These are phyloP conservation scores for Oryza nivara DNA, from an alignment of 176 grass and related monocot species.

Conservation along the genomic window DNA sequence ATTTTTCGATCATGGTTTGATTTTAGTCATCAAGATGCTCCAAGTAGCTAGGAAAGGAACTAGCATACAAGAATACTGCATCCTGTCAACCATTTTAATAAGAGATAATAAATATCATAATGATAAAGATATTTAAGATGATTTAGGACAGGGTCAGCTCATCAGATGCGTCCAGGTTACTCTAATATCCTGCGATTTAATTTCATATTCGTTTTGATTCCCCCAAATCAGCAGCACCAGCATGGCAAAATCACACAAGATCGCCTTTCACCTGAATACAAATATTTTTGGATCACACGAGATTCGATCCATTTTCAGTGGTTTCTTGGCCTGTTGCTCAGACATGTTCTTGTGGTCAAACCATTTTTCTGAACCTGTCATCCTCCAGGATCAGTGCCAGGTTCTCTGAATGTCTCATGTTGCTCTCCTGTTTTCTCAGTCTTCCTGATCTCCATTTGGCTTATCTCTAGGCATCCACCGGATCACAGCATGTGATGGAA, in stretches of 20 bases:
- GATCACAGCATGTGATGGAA: slow-evolving; percentile 21
- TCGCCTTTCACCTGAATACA: background rate
- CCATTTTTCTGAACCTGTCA: background rate
- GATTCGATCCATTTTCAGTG: slow-evolving; percentile 17
- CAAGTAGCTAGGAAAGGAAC: no score
- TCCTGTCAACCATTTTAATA: background rate
- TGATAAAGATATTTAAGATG: background rate
- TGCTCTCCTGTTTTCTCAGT: background rate
- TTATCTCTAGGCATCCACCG: background rate
- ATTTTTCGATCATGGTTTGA: no score
- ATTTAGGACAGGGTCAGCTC: slow-evolving; percentile 12
- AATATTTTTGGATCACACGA: background rate
- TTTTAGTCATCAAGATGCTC: no score
- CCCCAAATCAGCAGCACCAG: background rate
- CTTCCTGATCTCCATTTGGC: background rate
- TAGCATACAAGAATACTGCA: background rate
- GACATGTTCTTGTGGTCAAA: slow-evolving; percentile 22
- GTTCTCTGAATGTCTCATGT: slow-evolving; percentile 32
- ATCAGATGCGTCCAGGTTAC: background rate
- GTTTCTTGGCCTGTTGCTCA: background rate
- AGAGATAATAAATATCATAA: background rate
- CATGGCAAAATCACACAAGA: background rate
- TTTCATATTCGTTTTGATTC: slow-evolving; percentile 28
- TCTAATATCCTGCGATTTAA: background rate
- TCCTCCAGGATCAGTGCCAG: background rate